Conservation (phyloP, 805 yeast genomes). For the Candida bentonensis region DNA sequence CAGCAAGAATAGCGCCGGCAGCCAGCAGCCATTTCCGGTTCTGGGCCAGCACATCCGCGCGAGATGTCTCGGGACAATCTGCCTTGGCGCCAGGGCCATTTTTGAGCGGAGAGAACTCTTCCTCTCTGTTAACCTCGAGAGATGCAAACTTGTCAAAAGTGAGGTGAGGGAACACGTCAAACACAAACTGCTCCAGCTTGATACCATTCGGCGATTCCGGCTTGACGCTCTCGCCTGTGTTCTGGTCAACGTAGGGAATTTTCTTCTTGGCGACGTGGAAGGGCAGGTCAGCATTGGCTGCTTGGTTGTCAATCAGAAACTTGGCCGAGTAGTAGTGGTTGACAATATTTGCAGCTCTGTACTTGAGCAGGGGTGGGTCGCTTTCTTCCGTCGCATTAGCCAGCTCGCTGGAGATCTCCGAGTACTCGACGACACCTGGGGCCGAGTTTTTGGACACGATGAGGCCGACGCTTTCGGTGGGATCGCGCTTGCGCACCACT, state of each 20-base stretch:
- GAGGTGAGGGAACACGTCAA: constrained; percentile 84
- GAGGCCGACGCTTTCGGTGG: constrained; percentile 81
- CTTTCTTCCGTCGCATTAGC: constrained; percentile 47
- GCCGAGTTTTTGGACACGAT: constrained; percentile 46
- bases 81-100: constrained; percentile 72
- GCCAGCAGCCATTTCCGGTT: constrained; percentile 60
- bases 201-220: constrained; percentile 83
- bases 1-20: constrained; percentile 49
- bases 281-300: constrained; percentile 55
- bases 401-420: constrained; percentile 69
- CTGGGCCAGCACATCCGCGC: constrained; percentile 45
- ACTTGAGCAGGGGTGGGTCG: constrained; percentile 40
- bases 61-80: constrained; percentile 79
- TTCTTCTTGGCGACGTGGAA: constrained; percentile 91
- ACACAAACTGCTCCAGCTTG: constrained; percentile 91
- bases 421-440: constrained; percentile 91
- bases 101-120: constrained; percentile 89
- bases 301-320: constrained; percentile 45
- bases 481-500: constrained; percentile 84
- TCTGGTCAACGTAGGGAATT: constrained; percentile 45
- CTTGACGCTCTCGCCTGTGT: constrained; percentile 32
- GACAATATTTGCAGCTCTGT: constrained; percentile 93
- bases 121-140: constrained; percentile 72
- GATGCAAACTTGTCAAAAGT: constrained; percentile 66
- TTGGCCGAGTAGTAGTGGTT: constrained; percentile 87